phyloP scores from a whole-genome alignment of 176 grass and related monocot species.

The Eleusine indica region DNA sequence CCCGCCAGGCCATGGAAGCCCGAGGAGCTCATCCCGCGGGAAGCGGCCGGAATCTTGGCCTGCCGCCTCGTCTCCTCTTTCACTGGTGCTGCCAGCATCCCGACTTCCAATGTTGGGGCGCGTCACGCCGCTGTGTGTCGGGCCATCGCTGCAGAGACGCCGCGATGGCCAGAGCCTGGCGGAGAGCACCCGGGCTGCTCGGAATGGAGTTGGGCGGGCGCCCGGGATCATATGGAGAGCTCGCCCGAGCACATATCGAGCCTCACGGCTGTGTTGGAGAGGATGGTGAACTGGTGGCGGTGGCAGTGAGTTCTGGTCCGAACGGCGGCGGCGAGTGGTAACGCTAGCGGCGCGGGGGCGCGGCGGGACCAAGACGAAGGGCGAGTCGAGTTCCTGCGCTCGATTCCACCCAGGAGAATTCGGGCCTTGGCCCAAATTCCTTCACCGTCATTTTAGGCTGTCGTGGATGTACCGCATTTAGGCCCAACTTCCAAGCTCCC shows the following conservation, averaged over 20 bases:
- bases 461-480: not conserved
- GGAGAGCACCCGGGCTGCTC: slow-evolving; percentile 30
- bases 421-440: not conserved
- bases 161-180: slow-evolving; percentile 41
- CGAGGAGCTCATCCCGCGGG: slow-evolving; percentile 56
- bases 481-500: not conserved
- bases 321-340: not conserved
- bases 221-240: slow-evolving; percentile 33
- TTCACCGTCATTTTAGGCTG: not conserved
- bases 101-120: not conserved
- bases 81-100: not conserved
- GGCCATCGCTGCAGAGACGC: slow-evolving; percentile 37
- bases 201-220: slow-evolving; percentile 30
- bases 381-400: not conserved
- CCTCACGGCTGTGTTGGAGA: not conserved
- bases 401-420: too few species aligned
- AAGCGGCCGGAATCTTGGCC: slow-evolving; percentile 40
- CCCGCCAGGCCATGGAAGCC: slow-evolving; percentile 47
- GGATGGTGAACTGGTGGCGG: not conserved
- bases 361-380: slow-evolving; percentile 4
- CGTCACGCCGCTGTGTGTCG: slow-evolving; percentile 22
- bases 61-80: slow-evolving; percentile 5
- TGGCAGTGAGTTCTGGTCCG: slow-evolving; percentile 12
- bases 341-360: slow-evolving; percentile 4
- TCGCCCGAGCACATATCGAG: slow-evolving; percentile 23